Base-by-base conservation (phyloP, 768 basidiomycete species). In the Boletellus ananas region DNA sequence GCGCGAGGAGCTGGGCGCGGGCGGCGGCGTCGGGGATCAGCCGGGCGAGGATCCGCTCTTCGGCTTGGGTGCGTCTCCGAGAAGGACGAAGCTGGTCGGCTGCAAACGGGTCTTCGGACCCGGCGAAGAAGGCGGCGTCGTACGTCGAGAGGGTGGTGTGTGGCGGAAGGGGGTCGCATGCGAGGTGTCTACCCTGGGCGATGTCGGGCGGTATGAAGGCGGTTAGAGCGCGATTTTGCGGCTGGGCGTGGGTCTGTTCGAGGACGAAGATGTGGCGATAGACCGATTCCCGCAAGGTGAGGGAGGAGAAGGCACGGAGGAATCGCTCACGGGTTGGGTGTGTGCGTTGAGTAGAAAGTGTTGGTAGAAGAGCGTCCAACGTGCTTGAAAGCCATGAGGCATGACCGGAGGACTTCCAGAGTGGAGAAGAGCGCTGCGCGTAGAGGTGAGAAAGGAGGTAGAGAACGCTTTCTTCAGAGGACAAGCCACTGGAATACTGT, bases 361-460 rank as follows among this genome's bases (percentile, higher is more conserved):
- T 79, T 51, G 47, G 69, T 40, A 42, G 69, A 37, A 52, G 70
- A 66, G 55, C 54, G 3, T 69, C 64, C 39, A 85, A 71, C 2
- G 81, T 84, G n/a, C 70, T 65, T 1, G 78, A 61, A 58, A 96
- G 82, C 94, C 94, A 97, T 0, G 75, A 63, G 1, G 78, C 60
- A 29, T 78, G 72, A 1, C 65, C 60, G 0, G 85, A 72, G 13
- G 85, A 82, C 72, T 94, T 97, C 94, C 94, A 98, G 3, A 95
- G 65, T 0, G 83, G 65, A 9, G 70, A 74, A 0, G 90, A 87
- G 7, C 91, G 85, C 37, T 86, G 81, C 4, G 79, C 89, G 65
- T 98, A 98, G 20, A 97, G 80, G 60, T 94, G 90, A 0, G 90
- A 87, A 4, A 97, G 77, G 8, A 96, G 79, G 56, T 96, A 87